Conservation (phyloP, 1,284 basidiomycete species). For the Gymnopus androsaceus region DNA sequence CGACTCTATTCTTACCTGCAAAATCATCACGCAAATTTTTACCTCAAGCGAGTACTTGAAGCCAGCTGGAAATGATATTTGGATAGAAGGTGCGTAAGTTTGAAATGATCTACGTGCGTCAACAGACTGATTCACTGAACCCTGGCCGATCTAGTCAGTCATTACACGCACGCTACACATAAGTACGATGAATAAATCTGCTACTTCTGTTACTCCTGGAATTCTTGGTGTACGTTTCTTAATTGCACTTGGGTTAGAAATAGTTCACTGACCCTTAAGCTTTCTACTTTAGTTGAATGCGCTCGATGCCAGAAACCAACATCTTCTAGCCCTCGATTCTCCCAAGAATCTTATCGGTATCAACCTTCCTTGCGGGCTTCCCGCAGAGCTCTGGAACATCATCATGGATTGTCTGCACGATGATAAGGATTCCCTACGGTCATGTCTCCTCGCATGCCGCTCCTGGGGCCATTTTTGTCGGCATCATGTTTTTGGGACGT, state of each 20-base stretch:
- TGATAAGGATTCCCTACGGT: constrained; percentile 13
- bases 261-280: not conserved
- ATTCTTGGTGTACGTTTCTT: constrained; percentile 1
- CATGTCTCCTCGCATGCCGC: constrained; percentile 17
- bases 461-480: constrained; percentile 16
- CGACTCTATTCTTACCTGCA: too few species aligned
- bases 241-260: not conserved
- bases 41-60: too few species aligned
- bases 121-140: too few species aligned
- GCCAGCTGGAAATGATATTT: not conserved
- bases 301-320: constrained; percentile 3
- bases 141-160: not conserved
- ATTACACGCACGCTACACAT: not conserved
- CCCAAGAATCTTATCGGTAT: not conserved
- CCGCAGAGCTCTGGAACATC: constrained; percentile 21
- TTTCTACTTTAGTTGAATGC: not conserved
- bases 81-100: not conserved
- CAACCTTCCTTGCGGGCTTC: constrained; percentile 3
- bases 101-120: too few species aligned
- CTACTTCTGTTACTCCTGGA: not conserved
- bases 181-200: too few species aligned
- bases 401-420: constrained; percentile 24
- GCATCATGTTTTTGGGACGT: constrained; percentile 19
- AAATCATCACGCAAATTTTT: too few species aligned
- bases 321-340: not conserved